Evolutionary conservation across 1,284 basidiomycete genomes (phyloP).

Genomic region (Leccinum subrobustum): DNA sequence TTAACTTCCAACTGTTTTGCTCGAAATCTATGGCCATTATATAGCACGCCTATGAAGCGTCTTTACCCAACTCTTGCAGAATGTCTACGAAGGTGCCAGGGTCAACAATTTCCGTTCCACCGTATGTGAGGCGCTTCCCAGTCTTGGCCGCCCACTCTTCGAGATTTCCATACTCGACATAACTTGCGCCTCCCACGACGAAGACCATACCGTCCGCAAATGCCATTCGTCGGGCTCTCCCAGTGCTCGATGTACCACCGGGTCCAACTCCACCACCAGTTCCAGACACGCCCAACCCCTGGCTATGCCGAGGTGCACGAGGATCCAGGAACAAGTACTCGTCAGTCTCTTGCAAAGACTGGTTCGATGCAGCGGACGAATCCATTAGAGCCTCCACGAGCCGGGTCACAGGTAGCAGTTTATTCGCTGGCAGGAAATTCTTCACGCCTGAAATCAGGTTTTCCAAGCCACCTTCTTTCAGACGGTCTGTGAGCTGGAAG

Average conservation of each 20-base stretch:
- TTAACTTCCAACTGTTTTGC: background rate
- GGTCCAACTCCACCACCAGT: constrained; percentile 45
- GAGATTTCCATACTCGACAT: constrained; percentile 97
- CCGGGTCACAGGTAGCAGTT: constrained; percentile 90
- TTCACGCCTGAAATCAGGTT: constrained; percentile 97
- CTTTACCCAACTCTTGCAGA: constrained; percentile 62
- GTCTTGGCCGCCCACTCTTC: constrained; percentile 85
- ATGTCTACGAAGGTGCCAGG: constrained; percentile 82
- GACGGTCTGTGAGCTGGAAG: constrained; percentile 79
- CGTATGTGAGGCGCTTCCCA: constrained; percentile 89
- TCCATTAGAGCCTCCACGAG: constrained; percentile 97
- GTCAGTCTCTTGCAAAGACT: constrained; percentile 94
- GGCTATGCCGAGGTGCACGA: constrained; percentile 62
- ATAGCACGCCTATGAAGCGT: constrained; percentile 13
- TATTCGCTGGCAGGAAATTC: constrained; percentile 95
- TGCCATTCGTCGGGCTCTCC: constrained; percentile 68
- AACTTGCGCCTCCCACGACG: constrained; percentile 94
- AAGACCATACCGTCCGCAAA: constrained; percentile 92
- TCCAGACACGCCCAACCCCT: constrained; percentile 50
- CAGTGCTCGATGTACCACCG: constrained; percentile 40
- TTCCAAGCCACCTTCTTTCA: constrained; percentile 94
- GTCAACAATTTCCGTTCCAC: constrained; percentile 93
- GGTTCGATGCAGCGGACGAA: constrained; percentile 86
- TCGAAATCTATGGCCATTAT: background rate
- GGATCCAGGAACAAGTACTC: constrained; percentile 96